Evolutionary conservation across 2,329 filamentous ascomycete genomes (phyloP).

Genomic region (Microcyclosporella mali): DNA sequence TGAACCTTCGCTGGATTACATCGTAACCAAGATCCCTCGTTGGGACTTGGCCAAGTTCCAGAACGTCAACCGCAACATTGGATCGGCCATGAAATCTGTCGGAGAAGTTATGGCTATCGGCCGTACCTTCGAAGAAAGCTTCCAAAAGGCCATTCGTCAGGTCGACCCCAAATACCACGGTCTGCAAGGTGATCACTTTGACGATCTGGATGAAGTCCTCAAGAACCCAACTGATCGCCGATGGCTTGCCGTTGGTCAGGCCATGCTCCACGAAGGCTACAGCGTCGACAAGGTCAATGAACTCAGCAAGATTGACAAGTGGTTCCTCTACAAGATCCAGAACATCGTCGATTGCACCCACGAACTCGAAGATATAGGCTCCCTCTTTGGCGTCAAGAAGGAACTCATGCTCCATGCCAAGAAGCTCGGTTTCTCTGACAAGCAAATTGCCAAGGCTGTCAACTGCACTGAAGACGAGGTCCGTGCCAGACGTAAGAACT

Average conservation of each 20-base stretch:
- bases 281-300: conserved; percentile 87
- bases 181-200: conserved; percentile 93
- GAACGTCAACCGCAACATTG: conserved; percentile 95
- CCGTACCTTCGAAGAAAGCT: conserved; percentile 95
- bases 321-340: conserved; percentile 97
- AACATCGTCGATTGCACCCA: conserved; percentile 90
- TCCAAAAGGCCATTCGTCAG: conserved; percentile 97
- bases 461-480: conserved; percentile 85
- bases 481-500: conserved; percentile 73
- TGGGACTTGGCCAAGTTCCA: conserved; percentile 99
- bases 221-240: conserved; percentile 91
- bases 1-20: conserved; percentile 93
- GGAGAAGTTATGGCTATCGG: conserved; percentile 99
- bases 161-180: conserved; percentile 88
- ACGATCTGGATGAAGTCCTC: conserved; percentile 82
- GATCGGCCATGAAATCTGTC: conserved; percentile 97
- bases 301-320: conserved; percentile 97
- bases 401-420: conserved; percentile 86
- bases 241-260: conserved; percentile 95
- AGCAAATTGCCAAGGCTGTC: conserved; percentile 83
- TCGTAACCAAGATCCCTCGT: conserved; percentile 96
- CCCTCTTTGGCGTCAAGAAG: conserved; percentile 76
- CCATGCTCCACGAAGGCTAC: conserved; percentile 96
- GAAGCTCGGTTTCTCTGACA: conserved; percentile 96
- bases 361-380: conserved; percentile 77